Percentiles rank a stretch among this genome's conserved stretches.
Conservation (phyloP, 2,329 filamentous ascomycete species). For the Escovopsis sp. region DNA sequence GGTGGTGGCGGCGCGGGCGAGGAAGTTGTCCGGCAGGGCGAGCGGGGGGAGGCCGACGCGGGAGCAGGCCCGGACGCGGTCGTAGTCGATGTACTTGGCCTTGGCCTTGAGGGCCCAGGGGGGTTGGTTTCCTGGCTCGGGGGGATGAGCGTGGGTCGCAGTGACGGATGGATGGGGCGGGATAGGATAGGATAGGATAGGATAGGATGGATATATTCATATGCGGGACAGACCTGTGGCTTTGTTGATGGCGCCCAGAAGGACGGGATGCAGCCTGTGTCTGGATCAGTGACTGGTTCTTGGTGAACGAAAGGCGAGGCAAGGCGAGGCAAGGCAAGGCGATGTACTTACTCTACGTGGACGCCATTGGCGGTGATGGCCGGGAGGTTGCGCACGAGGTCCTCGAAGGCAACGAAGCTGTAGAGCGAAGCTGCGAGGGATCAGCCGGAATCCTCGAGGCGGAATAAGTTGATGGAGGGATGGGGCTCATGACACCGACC, state of each 20-base stretch:
- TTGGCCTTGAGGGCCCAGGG: constrained; percentile 61
- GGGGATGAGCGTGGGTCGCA: neutral
- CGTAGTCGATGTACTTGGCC: constrained; percentile 36
- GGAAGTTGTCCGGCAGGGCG: constrained; percentile 27
- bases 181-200: neutral
- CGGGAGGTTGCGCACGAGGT: constrained; percentile 41
- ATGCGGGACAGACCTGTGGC: constrained; percentile 31
- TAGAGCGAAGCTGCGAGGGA: constrained; percentile 44
- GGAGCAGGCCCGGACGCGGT: constrained; percentile 24
- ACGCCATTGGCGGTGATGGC: constrained; percentile 43
- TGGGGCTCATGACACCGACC: constrained; percentile 25
- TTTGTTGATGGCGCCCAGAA: constrained; percentile 53
- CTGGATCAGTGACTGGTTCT: neutral
- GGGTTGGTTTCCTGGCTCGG: constrained; percentile 49
- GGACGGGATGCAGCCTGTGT: constrained; percentile 52
- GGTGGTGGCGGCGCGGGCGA: constrained; percentile 27
- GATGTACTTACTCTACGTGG: constrained; percentile 42
- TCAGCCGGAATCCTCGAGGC: too few species aligned
- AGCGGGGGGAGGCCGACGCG: constrained; percentile 23
- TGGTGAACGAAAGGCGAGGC: neutral
- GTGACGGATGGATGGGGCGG: neutral
- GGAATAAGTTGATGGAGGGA: too few species aligned
- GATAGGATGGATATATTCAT: too few species aligned
- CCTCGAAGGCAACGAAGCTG: constrained; percentile 40
- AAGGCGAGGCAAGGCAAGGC: neutral